These are phyloP conservation scores for Tolypocladium tropicale DNA, from an alignment of 2,329 filamentous ascomycete species.

Conservation along the genomic window DNA sequence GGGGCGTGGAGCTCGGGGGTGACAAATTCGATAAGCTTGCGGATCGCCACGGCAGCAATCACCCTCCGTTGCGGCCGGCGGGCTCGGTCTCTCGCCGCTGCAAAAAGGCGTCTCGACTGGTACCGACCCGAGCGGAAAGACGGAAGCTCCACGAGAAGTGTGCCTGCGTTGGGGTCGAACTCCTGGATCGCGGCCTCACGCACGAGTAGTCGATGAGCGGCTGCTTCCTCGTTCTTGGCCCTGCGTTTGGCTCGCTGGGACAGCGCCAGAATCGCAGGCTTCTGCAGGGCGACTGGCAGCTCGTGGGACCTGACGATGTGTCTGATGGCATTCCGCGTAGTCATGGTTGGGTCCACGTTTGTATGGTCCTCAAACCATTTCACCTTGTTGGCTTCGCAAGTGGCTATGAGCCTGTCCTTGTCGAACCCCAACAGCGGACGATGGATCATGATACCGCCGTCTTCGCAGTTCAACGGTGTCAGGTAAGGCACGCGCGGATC, in stretches of 20 bases:
- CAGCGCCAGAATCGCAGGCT: constrained; percentile 51
- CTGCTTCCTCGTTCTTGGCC: constrained; percentile 32
- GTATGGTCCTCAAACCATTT: constrained; percentile 79
- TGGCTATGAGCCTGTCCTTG: constrained; percentile 64
- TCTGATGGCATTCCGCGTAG: constrained; percentile 71
- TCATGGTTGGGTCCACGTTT: constrained; percentile 68
- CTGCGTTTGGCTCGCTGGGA: constrained; percentile 39
- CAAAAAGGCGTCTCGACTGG: constrained; percentile 9
- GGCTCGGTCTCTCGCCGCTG: constrained; percentile 11
- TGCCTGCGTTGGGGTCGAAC: constrained; percentile 38
- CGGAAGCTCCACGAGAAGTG: constrained; percentile 35
- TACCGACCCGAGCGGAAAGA: constrained; percentile 9
- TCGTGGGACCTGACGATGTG: constrained; percentile 46
- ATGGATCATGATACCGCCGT: constrained; percentile 55
- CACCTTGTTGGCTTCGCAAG: constrained; percentile 58
- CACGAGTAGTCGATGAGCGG: constrained; percentile 45
- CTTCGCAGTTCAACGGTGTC: constrained; percentile 37
- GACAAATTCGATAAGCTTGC: constrained; percentile 38
- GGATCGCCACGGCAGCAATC: constrained; percentile 35
- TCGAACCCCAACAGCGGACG: constrained; percentile 61
- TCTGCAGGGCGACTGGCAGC: constrained; percentile 62
- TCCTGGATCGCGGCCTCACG: constrained; percentile 33
- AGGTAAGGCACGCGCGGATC: constrained; percentile 19
- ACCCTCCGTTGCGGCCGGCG: constrained; percentile 26
- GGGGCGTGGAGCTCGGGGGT: constrained; percentile 36